Percentiles rank a stretch among this genome's conserved stretches.
Conservation (phyloP, 148 eudicot genomes). For the Spergularia marina region DNA sequence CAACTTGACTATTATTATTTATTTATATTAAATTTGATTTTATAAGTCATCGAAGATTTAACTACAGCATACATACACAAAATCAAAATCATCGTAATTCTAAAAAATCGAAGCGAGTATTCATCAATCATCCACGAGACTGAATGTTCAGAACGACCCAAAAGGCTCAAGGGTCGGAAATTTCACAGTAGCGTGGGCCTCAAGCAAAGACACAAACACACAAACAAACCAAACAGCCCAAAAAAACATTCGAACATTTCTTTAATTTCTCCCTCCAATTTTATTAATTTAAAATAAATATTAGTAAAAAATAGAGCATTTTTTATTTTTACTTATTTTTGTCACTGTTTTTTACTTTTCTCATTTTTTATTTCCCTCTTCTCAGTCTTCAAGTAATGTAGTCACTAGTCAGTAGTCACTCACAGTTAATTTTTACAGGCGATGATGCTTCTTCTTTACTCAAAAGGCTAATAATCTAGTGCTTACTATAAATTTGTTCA, state of each 20-base stretch:
- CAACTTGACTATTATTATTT: too few relatives aligned
- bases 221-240: not conserved
- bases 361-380: not conserved
- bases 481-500: too few relatives aligned
- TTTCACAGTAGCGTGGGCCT: constrained; percentile 10
- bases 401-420: not conserved
- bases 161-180: not conserved
- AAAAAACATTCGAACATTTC: not conserved
- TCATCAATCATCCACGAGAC: too few relatives aligned
- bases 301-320: not conserved
- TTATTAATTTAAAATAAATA: constrained; percentile 5
- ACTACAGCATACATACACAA: too few relatives aligned
- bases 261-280: constrained; percentile 22
- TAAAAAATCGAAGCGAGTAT: too few relatives aligned
- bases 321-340: not conserved
- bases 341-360: not conserved
- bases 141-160: too few relatives aligned
- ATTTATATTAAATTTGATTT: too few relatives aligned
- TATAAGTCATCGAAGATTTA: too few relatives aligned
- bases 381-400: not conserved
- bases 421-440: not conserved
- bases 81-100: too few relatives aligned
- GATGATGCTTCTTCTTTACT: constrained; percentile 17
- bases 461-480: too few relatives aligned
- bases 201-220: constrained; percentile 1